phyloP scores from a whole-genome alignment of 345 rosid genomes.

The Balakata baccata region DNA sequence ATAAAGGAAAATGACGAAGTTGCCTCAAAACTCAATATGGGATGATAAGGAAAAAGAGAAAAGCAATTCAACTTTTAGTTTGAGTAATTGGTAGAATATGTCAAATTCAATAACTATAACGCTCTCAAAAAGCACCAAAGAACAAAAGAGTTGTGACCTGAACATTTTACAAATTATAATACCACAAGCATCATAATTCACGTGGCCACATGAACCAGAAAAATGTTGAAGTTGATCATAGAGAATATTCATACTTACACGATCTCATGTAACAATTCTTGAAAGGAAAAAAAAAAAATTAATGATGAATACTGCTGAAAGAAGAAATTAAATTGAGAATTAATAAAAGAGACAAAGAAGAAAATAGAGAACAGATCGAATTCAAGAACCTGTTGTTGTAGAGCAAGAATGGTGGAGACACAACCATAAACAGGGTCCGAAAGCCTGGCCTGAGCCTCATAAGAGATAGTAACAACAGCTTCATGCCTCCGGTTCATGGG shows the following conservation, averaged over 20 bases:
- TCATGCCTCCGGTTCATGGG: conserved; percentile 82
- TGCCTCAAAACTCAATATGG: not conserved
- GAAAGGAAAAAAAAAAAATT: no score
- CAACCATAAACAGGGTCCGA: conserved; percentile 96
- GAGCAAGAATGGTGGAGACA: conserved; percentile 81
- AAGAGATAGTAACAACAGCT: conserved; percentile 81
- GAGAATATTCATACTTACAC: no score
- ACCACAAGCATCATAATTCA: conserved; percentile 6
- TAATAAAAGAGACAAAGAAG: not conserved
- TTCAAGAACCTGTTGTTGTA: conserved; percentile 91
- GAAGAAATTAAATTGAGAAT: not conserved
- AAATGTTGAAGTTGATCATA: no score
- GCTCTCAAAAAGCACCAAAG: conserved; percentile 1
- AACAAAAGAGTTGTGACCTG: not conserved
- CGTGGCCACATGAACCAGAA: not conserved
- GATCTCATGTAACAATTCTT: no score
- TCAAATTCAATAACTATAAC: not conserved
- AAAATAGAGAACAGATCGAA: not conserved
- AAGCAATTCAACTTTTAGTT: no score
- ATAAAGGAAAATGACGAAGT: not conserved
- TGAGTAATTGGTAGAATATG: not conserved
- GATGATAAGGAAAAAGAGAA: not conserved
- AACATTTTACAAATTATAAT: not conserved
- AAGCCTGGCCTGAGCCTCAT: conserved; percentile 96
- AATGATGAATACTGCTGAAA: no score